Conservation (phyloP, 2,329 filamentous ascomycete species). For the Colletotrichum tabaci region DNA sequence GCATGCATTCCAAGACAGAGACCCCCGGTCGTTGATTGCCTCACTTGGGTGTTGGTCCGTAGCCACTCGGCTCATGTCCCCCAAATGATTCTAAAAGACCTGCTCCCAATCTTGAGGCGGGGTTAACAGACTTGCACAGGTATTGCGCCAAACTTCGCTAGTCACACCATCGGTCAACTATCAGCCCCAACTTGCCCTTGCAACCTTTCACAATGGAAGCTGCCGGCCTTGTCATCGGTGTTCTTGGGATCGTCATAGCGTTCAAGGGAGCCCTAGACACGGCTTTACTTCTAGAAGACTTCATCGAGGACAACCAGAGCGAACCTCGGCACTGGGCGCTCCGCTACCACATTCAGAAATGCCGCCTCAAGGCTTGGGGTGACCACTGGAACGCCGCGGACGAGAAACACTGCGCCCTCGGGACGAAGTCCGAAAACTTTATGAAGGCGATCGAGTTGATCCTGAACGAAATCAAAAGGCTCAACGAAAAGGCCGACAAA, state of each 20-base stretch:
- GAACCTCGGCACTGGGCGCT: not conserved
- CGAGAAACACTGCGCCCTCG: not conserved
- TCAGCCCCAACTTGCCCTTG: not conserved
- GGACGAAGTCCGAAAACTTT: not conserved
- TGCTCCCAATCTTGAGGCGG: too few relatives aligned
- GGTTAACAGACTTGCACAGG: too few relatives aligned
- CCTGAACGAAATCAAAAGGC: not conserved
- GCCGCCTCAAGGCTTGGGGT: not conserved
- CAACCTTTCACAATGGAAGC: not conserved
- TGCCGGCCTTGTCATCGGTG: not conserved
- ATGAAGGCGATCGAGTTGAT: not conserved
- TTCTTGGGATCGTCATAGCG: not conserved
- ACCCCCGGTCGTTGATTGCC: too few relatives aligned
- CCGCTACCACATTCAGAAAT: constrained; percentile 1
- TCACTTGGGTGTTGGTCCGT: too few relatives aligned
- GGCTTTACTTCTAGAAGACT: not conserved
- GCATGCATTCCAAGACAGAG: too few relatives aligned
- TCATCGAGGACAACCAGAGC: not conserved
- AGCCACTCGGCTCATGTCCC: too few relatives aligned
- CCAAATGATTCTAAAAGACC: too few relatives aligned
- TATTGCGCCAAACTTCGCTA: too few relatives aligned
- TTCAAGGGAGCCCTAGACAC: not conserved
- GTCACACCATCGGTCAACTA: too few relatives aligned
- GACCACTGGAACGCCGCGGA: not conserved
- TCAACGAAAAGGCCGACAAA: not conserved